Evolutionary conservation across 2,329 filamentous ascomycete species (phyloP), one percentile per base, ranked within the genome.

Genomic region (Cercospora sojina): DNA sequence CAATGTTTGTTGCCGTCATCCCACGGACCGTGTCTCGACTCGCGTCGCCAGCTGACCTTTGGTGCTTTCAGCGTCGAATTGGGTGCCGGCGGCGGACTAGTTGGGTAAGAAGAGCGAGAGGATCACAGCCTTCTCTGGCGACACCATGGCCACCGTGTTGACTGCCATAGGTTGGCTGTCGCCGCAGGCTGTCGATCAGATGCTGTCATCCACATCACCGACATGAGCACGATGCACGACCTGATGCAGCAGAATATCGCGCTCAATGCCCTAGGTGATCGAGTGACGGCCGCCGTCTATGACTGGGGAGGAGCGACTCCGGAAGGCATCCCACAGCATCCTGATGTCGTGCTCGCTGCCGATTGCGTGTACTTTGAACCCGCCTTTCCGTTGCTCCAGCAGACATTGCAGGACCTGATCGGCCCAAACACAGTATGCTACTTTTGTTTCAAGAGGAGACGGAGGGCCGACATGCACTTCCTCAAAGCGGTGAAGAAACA

Each of bases 291-390:
- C 16, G 81, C 86, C 63, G 83, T 97, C 27, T 85, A 97, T 71
- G 91, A 97, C 77, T 97, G 94, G 94, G 85, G 84, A 18, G 75
- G 79, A 32, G 74, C 81, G 16, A 75, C 77, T 32, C 77, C 80
- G 67, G 63, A 79, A 65, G 62, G 72, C 64, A 69, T 82, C 59
- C 82, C 83, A 72, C 86, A 86, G 69, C 92, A 93, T 18, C 69
- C 73, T 43, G 88, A 93, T 74, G 83, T 97, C 64, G 88, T 99
- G 64, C 85, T 98, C n/a, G 95, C 95, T 3, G 94, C 93, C 47
- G 95, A 98, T 79, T 98, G 94, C 80, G 93, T 97, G 58, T 99
- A 98, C 82, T 96, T 96, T 78, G 95, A 98, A 79, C 93, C 94
- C 2, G 92, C 95, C 1, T 98, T 98, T 76, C 93, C 94, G 31